Evolutionary conservation across 768 basidiomycete species (phyloP), one percentile per base, ranked within the genome.

Genomic region (Macrocybe gigantea): DNA sequence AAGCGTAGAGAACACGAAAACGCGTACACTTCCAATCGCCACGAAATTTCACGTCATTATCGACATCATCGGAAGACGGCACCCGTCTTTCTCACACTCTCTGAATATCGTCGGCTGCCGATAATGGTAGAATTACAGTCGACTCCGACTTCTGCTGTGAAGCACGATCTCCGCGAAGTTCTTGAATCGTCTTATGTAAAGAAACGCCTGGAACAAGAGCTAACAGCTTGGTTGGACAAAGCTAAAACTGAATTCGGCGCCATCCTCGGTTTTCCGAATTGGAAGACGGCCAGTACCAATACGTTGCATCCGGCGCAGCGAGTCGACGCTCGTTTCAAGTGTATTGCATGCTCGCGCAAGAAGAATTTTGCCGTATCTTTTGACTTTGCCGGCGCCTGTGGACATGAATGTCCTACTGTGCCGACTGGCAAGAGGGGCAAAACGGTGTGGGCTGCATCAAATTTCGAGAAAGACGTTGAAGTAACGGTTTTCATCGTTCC

Each of bases 381-480:
- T 44, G 75, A 80, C 56, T 82, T 83, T 49, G 64, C 61, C 7
- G 77, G 71, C 3, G 83, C 74, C 3, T 87, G 83, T 60, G 64
- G 62, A 36, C 86, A 88, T 54, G 62, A 70, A 15, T 89, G 86
- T 57, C 51, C 49, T n/a, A 43, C 38, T 61, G 58, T 52, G 41
- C 65, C 66, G 52, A 59, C 57, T 51, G 59, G 61, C 49, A 56
- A 49, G 48, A 51, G 48, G 39, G 54, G 54, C 14, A 38, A 49
- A 33, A 65, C 46, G 10, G 54, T 60, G 3, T 88, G 83, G 83
- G 65, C 56, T 29, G 68, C 76, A 0, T 62, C 67, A 2, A 60
- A 71, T 10, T 88, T 88, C 50, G 64, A 68, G n/a, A 77, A 70
- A 46, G 84, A 88, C 58, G 67, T 69, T 11, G 78, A 75, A 72